Conservation (phyloP, 2,329 filamentous ascomycete genomes). For the Blastomyces silverae region DNA sequence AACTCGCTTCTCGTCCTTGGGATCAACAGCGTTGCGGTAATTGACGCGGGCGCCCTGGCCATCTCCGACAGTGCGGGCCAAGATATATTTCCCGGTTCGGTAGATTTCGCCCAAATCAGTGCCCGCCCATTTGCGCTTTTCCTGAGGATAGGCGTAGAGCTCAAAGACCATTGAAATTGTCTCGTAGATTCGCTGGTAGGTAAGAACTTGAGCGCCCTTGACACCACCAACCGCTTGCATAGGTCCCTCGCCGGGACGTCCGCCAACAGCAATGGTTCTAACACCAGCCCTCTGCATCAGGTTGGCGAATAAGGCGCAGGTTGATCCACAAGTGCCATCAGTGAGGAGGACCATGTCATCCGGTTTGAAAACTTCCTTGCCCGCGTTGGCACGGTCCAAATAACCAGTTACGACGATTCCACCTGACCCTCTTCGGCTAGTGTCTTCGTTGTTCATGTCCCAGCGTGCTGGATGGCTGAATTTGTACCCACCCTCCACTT, state of each 20-base stretch:
- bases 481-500: conserved; percentile 30
- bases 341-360: conserved; percentile 40
- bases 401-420: conserved; percentile 32
- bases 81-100: conserved; percentile 17
- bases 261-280: conserved; percentile 54
- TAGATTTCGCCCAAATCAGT: conserved; percentile 20
- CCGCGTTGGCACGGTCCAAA: conserved; percentile 23
- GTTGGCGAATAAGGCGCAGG: conserved; percentile 54
- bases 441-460: conserved; percentile 25
- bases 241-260: conserved; percentile 47
- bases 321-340: conserved; percentile 54
- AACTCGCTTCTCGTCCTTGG: conserved; percentile 38
- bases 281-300: conserved; percentile 51
- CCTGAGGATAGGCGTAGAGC: conserved; percentile 14
- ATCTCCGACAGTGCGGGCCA: conserved; percentile 17
- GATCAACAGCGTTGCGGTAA: conserved; percentile 41
- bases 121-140: conserved; percentile 16
- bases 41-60: conserved; percentile 37
- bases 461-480: conserved; percentile 32
- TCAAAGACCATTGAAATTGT: conserved; percentile 3
- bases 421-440: conserved; percentile 23
- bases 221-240: conserved; percentile 63
- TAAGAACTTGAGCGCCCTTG: conserved; percentile 44
- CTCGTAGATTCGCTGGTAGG: conserved; percentile 26
- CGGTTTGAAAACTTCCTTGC: conserved; percentile 28